Conservation (phyloP, 257 asterid species). For the Plantago ovata region DNA sequence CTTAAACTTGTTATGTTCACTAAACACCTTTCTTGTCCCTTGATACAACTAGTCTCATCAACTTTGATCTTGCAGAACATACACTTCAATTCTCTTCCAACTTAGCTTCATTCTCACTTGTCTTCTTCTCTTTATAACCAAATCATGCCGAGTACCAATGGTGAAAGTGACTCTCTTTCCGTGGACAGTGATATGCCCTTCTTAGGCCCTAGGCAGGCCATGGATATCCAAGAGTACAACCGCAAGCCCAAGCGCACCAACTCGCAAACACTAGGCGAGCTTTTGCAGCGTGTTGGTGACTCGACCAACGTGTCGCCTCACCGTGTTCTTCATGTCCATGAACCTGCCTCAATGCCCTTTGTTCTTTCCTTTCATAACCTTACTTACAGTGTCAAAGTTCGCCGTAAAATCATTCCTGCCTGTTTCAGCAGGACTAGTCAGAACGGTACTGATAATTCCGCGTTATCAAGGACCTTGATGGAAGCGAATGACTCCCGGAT, state of each 20-base stretch:
- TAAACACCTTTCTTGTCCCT: slow-evolving; percentile 15
- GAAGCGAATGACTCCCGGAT: slow-evolving; percentile 11
- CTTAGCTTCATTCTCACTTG: background rate
- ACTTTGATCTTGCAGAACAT: slow-evolving; percentile 9
- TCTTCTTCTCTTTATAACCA: background rate
- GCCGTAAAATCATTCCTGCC: slow-evolving; percentile 23
- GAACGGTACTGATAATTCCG: background rate
- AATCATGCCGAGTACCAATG: slow-evolving; percentile 1
- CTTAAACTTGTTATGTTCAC: background rate
- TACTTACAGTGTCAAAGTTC: slow-evolving; percentile 35
- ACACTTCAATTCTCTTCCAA: background rate
- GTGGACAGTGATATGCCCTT: slow-evolving; percentile 59
- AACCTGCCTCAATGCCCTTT: slow-evolving; percentile 31
- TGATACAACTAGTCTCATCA: background rate
- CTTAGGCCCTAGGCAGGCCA: slow-evolving; percentile 52
- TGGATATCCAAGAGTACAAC: slow-evolving; percentile 55
- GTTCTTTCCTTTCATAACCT: slow-evolving; percentile 52
- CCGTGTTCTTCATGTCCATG: slow-evolving; percentile 29
- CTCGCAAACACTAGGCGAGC: slow-evolving; percentile 65
- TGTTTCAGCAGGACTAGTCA: background rate
- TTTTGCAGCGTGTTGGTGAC: slow-evolving; percentile 48
- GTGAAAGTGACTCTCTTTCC: slow-evolving; percentile 35
- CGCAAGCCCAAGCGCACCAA: slow-evolving; percentile 40
- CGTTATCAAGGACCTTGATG: background rate
- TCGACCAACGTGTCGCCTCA: slow-evolving; percentile 31